Base-by-base conservation (phyloP, 1,284 basidiomycete species). In the Cutaneotrichosporon sp. region DNA sequence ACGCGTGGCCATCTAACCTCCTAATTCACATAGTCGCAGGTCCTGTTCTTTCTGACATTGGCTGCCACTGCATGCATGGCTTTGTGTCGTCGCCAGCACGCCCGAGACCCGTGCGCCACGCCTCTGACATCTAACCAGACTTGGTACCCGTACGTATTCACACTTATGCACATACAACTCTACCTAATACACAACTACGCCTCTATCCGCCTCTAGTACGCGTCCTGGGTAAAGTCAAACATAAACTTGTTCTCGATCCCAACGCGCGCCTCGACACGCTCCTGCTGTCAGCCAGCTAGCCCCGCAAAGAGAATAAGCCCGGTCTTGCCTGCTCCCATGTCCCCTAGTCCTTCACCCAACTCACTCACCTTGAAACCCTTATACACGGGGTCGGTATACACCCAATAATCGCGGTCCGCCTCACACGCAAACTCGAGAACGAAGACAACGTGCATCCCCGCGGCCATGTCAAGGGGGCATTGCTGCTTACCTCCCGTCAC, bases 391-490 rank as follows among this genome's bases (percentile, higher is more conserved):
- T 77, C 76, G 21, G 68, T 36, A 57, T 70, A 68, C 34, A 77
- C 60, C 57, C 76, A 79, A 64, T 74, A 76, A 11, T 70, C 66
- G 16, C 71, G 60, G 60, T 79, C 77, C 8, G 70, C 70, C 16
- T 70, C 63, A 56, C 56, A 47, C 58, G 36, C 68, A 60, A 79
- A 79, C 61, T 76, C 73, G 64, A 75, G 63, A 9, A 79, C 40
- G 62, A 77, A 79, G 11, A 72, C 71, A 14, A 76, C 69, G 53
- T 76, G 63, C 69, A 76, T 72, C 0, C 72, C 76, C 2, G 69
- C 67, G 38, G 75, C 64, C 16, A 61, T 51, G 2, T 71, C 72
- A 62, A 77, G 76, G 8, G 68, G 61, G 49, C 65, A 72, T 38
- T 66, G 66, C 68, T 78, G 76, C 58, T 70, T 71, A 0, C 78